Percentiles rank a stretch among this genome's conserved stretches.
phyloP scores from a whole-genome alignment of 208 protist genomes.

The Trypanosoma lewisi region DNA sequence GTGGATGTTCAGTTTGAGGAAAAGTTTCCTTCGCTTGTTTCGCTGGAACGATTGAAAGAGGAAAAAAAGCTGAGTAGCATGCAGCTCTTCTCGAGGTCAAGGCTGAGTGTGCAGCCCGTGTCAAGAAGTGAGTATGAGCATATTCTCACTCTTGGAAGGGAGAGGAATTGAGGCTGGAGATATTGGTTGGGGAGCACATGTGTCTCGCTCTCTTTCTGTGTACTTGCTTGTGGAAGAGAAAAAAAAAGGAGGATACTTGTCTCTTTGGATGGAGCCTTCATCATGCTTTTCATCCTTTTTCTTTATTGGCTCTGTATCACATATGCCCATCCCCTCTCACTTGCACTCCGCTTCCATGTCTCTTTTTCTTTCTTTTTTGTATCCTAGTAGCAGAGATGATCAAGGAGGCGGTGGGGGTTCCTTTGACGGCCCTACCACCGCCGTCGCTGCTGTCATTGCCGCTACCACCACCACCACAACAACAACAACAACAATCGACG shows the following conservation, averaged over 20 bases:
- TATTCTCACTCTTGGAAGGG: slow-evolving; percentile 43
- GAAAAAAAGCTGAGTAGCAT: slow-evolving; percentile 54
- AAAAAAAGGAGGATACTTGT: no score
- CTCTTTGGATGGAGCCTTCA: no score
- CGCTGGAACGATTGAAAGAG: slow-evolving; percentile 51
- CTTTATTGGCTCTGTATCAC: neutral
- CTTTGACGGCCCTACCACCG: neutral
- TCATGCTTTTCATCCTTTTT: no score
- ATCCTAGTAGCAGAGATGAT: neutral
- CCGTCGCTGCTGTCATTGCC: slow-evolving; percentile 4
- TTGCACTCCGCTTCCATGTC: slow-evolving; percentile 1
- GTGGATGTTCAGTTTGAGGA: slow-evolving; percentile 76
- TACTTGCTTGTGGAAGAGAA: no score
- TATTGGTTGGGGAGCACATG: no score
- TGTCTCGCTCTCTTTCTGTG: no score
- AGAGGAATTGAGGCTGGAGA: neutral
- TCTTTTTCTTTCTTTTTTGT: slow-evolving; percentile 1
- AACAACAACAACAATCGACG: neutral
- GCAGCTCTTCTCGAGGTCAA: slow-evolving; percentile 62
- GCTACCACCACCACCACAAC: neutral
- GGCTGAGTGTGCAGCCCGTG: slow-evolving; percentile 80
- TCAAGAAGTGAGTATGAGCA: slow-evolving; percentile 54
- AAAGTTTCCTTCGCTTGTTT: slow-evolving; percentile 55
- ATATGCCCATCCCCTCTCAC: neutral
- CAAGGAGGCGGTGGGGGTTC: neutral